phyloP scores from a whole-genome alignment of 176 grass and related monocot genomes.

The Eleusine indica region DNA sequence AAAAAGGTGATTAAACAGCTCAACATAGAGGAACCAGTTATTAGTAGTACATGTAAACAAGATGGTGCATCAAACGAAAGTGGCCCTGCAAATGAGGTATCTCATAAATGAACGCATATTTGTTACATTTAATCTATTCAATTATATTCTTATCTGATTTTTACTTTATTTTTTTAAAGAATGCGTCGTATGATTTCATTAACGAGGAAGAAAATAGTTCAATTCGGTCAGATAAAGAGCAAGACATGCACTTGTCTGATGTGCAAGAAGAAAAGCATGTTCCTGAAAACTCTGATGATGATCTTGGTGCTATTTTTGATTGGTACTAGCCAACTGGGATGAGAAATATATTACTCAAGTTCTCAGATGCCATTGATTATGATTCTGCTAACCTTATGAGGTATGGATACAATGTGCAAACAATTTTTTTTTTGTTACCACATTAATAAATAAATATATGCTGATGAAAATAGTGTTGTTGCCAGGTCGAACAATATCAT shows the following conservation, averaged over 20 bases:
- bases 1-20: conserved; percentile 80
- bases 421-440: neutral
- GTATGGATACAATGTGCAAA: neutral
- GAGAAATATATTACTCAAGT: neutral
- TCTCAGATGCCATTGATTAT: neutral
- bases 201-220: conserved; percentile 34
- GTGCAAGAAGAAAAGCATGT: conserved; percentile 38
- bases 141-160: conserved; percentile 15
- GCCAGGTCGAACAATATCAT: neutral
- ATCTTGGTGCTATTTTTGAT: conserved; percentile 53
- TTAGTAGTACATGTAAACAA: conserved; percentile 32
- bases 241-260: conserved; percentile 9
- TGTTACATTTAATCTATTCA: neutral
- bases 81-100: conserved; percentile 36
- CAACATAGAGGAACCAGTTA: conserved; percentile 50
- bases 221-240: conserved; percentile 33
- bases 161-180: conserved; percentile 4
- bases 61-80: conserved; percentile 37
- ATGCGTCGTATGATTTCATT: conserved; percentile 14
- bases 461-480: neutral
- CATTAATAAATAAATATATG: neutral
- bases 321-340: conserved; percentile 46
- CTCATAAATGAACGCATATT: neutral
- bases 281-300: conserved; percentile 47
- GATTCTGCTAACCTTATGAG: conserved; percentile 8